Evolutionary conservation across 192 early-diverging fungal species (phyloP).

Genomic region (Coemansia sp.): DNA sequence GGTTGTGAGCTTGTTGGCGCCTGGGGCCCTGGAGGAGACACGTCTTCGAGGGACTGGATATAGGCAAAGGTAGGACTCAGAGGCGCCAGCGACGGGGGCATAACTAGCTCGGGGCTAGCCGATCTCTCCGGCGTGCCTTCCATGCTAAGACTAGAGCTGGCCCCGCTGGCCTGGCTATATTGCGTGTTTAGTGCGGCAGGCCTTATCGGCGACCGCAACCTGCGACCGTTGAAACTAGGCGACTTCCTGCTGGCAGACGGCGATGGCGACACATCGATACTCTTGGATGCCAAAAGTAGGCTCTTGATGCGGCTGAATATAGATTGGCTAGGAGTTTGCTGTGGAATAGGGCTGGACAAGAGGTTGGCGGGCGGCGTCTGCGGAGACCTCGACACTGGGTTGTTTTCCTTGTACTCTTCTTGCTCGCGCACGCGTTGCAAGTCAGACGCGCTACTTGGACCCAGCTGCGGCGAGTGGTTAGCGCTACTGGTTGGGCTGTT

Average conservation of each 20-base stretch:
- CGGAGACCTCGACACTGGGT: not conserved
- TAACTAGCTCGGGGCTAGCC: conserved; percentile 36
- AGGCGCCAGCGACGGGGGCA: conserved; percentile 6
- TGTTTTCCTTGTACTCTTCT: not conserved
- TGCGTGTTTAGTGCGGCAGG: not conserved
- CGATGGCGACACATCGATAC: not conserved
- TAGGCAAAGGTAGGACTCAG: conserved; percentile 8
- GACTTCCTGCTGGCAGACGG: not conserved
- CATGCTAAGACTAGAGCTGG: conserved; percentile 8
- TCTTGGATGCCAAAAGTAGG: not conserved
- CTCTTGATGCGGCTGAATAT: not conserved
- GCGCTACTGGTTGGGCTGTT: not conserved
- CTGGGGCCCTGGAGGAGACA: not conserved
- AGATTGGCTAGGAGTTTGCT: not conserved
- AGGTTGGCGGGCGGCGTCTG: not conserved
- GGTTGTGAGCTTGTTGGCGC: not conserved
- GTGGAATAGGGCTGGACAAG: not conserved
- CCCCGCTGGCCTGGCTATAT: conserved; percentile 3
- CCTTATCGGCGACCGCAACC: not conserved
- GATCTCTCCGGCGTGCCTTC: conserved; percentile 2
- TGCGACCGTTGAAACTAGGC: not conserved
- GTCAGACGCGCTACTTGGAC: not conserved
- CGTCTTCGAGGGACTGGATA: not conserved
- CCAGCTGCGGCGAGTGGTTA: not conserved
- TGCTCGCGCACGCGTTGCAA: not conserved